These are phyloP conservation scores for Penicillium cosmopolitanum DNA, from an alignment of 495 filamentous ascomycete genomes.

Conservation along the genomic window DNA sequence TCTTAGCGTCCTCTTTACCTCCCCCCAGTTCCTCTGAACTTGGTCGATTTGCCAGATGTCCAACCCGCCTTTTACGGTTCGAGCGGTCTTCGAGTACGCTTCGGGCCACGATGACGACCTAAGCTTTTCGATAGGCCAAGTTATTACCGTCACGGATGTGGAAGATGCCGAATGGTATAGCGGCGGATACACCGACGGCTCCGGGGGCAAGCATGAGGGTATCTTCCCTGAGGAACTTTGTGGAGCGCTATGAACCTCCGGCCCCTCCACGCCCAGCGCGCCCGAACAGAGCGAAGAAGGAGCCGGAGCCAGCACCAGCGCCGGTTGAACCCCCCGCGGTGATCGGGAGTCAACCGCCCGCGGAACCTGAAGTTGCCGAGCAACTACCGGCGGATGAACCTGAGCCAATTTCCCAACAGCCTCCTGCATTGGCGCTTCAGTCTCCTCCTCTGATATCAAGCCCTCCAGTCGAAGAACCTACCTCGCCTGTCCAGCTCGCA, in stretches of 20 bases:
- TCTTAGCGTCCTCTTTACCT: slow-evolving; percentile 23
- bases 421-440: slow-evolving; percentile 42
- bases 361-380: slow-evolving; percentile 45
- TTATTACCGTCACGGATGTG: slow-evolving; percentile 89
- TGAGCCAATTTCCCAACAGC: slow-evolving; percentile 46
- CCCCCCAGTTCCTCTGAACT: slow-evolving; percentile 26
- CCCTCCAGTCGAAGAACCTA: slow-evolving; percentile 27
- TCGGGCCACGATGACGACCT: slow-evolving; percentile 95
- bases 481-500: slow-evolving; percentile 33
- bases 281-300: slow-evolving; percentile 71
- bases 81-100: slow-evolving; percentile 89
- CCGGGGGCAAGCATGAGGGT: slow-evolving; percentile 76
- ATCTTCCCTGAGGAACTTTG: slow-evolving; percentile 97
- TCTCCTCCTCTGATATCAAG: slow-evolving; percentile 26
- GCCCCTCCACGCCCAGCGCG: slow-evolving; percentile 85
- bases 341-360: slow-evolving; percentile 35
- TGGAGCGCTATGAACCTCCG: slow-evolving; percentile 90
- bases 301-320: slow-evolving; percentile 52
- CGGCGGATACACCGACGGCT: slow-evolving; percentile 81
- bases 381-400: slow-evolving; percentile 21
- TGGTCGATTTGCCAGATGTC: slow-evolving; percentile 63
- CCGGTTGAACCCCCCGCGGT: slow-evolving; percentile 38
- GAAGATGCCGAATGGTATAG: slow-evolving; percentile 96
- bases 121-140: slow-evolving; percentile 78
- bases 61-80: slow-evolving; percentile 85